These are phyloP conservation scores for Cyamopsis tetragonoloba DNA, from an alignment of 306 rosid species.

Conservation along the genomic window DNA sequence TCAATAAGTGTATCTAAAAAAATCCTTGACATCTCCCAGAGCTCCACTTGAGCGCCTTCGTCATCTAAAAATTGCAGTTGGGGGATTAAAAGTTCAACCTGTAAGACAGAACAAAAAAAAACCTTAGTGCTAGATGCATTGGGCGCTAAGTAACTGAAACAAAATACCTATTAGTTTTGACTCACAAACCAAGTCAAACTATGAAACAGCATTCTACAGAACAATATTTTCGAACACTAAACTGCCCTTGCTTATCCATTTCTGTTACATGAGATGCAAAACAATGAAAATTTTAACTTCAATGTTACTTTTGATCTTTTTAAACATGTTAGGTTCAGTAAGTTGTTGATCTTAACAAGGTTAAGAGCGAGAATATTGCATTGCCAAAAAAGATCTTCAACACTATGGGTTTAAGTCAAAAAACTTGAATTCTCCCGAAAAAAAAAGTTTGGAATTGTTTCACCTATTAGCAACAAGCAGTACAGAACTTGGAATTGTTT, in stretches of 20 bases:
- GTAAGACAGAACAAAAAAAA: slow-evolving; percentile 24
- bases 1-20: slow-evolving; percentile 76
- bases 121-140: neutral
- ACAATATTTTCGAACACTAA: neutral
- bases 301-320: neutral
- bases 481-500: slow-evolving; percentile 3
- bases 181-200: neutral
- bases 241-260: slow-evolving; percentile 9
- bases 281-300: neutral
- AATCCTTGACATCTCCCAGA: slow-evolving; percentile 80
- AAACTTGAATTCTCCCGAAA: too few species aligned
- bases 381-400: neutral
- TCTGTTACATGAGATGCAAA: neutral
- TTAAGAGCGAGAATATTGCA: neutral
- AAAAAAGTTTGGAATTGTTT: too few species aligned
- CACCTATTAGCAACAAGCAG: neutral
- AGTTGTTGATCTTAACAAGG: slow-evolving; percentile 7
- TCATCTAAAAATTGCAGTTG: slow-evolving; percentile 93
- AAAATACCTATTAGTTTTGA: slow-evolving; percentile 2
- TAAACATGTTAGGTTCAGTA: neutral
- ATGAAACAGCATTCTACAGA: neutral
- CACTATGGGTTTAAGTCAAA: neutral
- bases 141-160: slow-evolving; percentile 11
- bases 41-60: slow-evolving; percentile 96
- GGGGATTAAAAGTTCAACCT: slow-evolving; percentile 97